phyloP scores from a whole-genome alignment of 2,329 filamentous ascomycete species.

The Plenodomus biglobosus region DNA sequence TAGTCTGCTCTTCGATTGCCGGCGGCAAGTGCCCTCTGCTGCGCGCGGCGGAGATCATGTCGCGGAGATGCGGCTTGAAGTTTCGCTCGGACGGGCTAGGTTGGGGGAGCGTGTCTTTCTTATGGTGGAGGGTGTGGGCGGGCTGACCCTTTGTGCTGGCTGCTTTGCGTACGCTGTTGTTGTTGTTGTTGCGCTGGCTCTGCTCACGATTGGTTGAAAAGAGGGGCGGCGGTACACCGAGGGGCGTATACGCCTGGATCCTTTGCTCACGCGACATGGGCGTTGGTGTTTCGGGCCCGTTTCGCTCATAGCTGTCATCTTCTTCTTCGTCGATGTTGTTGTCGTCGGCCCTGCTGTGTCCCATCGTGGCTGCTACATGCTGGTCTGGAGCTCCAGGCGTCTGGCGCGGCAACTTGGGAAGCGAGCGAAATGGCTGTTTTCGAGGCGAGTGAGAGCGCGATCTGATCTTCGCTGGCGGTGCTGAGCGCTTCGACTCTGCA shows the following conservation, averaged over 20 bases:
- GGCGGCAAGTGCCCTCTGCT: not conserved
- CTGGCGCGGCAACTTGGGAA: not conserved
- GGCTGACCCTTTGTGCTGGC: not conserved
- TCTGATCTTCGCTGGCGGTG: not conserved
- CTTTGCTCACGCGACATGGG: conserved; percentile 22
- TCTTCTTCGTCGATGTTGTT: not conserved
- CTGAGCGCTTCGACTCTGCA: not conserved
- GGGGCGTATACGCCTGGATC: conserved; percentile 14
- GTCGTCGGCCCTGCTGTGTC: not conserved
- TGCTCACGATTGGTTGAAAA: not conserved
- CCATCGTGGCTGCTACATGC: not conserved
- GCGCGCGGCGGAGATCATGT: not conserved
- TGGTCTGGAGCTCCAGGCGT: not conserved
- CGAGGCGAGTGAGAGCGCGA: not conserved
- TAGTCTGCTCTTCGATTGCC: not conserved
- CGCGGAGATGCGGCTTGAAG: not conserved
- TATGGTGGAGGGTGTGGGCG: not conserved
- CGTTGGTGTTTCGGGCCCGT: conserved; percentile 24
- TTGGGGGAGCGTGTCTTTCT: not conserved
- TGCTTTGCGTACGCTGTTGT: not conserved
- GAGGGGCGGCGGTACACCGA: conserved; percentile 3
- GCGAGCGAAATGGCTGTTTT: not conserved
- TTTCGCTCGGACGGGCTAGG: not conserved
- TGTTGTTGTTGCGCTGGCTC: not conserved
- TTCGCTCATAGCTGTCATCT: conserved; percentile 1